Evolutionary conservation across 2,329 filamentous ascomycete species (phyloP).

Genomic region (Ceratocystis alfenasii): DNA sequence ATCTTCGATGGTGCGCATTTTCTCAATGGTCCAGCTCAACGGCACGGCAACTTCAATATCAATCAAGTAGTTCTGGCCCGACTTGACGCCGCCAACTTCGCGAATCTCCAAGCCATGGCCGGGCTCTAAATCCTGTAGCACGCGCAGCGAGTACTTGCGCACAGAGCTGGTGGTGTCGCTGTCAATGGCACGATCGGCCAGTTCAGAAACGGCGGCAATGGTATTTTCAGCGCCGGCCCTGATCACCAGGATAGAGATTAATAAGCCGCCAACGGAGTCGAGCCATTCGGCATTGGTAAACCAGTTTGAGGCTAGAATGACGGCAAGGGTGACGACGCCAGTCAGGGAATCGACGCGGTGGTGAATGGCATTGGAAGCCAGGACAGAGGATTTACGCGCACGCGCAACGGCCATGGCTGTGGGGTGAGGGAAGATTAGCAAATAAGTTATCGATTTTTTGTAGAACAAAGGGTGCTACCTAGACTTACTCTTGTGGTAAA

Average conservation of each 20-base stretch:
- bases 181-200: constrained; percentile 85
- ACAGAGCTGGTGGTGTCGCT: constrained; percentile 67
- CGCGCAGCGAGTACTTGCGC: constrained; percentile 50
- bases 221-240: constrained; percentile 84
- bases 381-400: constrained; percentile 87
- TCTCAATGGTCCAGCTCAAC: constrained; percentile 59
- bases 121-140: constrained; percentile 33
- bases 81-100: constrained; percentile 81
- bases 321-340: constrained; percentile 79
- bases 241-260: constrained; percentile 90
- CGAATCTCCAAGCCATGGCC: constrained; percentile 55
- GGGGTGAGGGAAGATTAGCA: constrained; percentile 13
- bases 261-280: constrained; percentile 80
- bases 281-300: constrained; percentile 80
- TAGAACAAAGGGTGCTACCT: not conserved
- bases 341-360: constrained; percentile 94
- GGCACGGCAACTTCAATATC: constrained; percentile 81
- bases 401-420: constrained; percentile 87
- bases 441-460: not conserved
- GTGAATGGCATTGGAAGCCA: constrained; percentile 91
- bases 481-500: constrained; percentile 87
- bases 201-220: constrained; percentile 64
- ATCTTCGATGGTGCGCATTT: constrained; percentile 59
- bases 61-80: constrained; percentile 89
- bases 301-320: constrained; percentile 80